Evolutionary conservation across 192 early-diverging fungal species (phyloP).

Genomic region (Coemansia sp.): DNA sequence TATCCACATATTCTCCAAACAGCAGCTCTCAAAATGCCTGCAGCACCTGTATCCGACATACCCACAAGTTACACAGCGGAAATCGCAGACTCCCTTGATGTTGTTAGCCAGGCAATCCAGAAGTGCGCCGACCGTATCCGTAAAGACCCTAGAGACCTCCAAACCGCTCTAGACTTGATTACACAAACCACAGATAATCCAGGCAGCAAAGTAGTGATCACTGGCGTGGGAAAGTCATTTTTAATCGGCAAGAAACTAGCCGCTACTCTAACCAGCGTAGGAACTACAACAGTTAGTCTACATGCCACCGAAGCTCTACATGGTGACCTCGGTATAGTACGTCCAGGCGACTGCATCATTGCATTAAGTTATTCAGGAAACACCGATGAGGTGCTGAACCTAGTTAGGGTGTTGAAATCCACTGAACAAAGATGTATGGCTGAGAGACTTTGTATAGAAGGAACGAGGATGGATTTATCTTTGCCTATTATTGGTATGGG

Average conservation of each 20-base stretch:
- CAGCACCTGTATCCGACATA: neutral
- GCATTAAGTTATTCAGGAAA: slow-evolving; percentile 40
- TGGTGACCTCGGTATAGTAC: slow-evolving; percentile 32
- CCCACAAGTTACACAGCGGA: neutral
- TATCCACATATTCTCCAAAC: neutral
- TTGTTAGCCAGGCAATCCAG: slow-evolving; percentile 14
- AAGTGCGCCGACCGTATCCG: slow-evolving; percentile 21
- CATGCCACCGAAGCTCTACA: slow-evolving; percentile 43
- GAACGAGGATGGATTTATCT: too few relatives aligned
- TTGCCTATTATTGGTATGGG: slow-evolving; percentile 45
- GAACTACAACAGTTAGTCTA: slow-evolving; percentile 22
- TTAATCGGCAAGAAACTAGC: slow-evolving; percentile 38
- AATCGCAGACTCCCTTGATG: slow-evolving; percentile 18
- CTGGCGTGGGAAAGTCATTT: slow-evolving; percentile 41
- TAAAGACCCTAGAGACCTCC: slow-evolving; percentile 3
- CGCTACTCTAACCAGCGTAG: slow-evolving; percentile 36
- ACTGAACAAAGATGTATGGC: neutral
- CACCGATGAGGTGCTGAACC: slow-evolving; percentile 24
- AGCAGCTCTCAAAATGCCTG: neutral
- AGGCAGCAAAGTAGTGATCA: slow-evolving; percentile 20
- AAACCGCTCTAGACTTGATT: slow-evolving; percentile 15
- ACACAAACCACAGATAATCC: slow-evolving; percentile 1
- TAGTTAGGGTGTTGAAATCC: slow-evolving; percentile 10
- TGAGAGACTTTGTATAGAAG: neutral
- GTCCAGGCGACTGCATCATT: slow-evolving; percentile 22